These are phyloP conservation scores for Peniophora sp. DNA, from an alignment of 1,284 basidiomycete genomes.

Conservation along the genomic window DNA sequence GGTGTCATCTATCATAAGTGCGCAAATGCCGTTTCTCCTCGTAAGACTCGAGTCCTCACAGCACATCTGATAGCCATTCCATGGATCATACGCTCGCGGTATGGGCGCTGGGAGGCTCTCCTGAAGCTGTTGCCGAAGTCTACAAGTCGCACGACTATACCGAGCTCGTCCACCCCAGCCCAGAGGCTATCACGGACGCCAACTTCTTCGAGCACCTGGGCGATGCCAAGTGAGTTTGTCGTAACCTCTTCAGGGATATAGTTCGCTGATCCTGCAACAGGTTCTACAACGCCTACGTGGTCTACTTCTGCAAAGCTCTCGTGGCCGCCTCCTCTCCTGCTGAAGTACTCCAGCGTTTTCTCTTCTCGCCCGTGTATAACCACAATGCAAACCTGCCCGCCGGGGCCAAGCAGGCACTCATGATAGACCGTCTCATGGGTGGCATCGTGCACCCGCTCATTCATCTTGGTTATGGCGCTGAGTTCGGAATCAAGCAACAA, in stretches of 20 bases:
- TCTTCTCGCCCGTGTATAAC: slow-evolving; percentile 23
- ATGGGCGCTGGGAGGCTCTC: neutral
- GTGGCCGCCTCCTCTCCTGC: neutral
- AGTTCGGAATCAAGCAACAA: slow-evolving; percentile 17
- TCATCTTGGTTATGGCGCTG: slow-evolving; percentile 16
- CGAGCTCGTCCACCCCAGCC: neutral
- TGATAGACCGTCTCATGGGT: slow-evolving; percentile 16
- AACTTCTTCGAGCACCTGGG: neutral
- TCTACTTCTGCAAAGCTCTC: neutral
- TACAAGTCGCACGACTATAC: neutral
- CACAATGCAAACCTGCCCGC: neutral
- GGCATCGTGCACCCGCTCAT: slow-evolving; percentile 18
- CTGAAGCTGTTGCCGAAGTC: neutral
- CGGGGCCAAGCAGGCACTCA: slow-evolving; percentile 10
- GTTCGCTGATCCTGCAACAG: neutral
- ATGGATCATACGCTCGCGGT: neutral
- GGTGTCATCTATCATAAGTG: slow-evolving; percentile 52
- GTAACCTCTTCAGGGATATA: neutral
- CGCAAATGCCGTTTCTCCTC: slow-evolving; percentile 3
- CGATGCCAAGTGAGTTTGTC: neutral
- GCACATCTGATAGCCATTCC: slow-evolving; percentile 1
- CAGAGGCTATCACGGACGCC: neutral
- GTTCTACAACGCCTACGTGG: slow-evolving; percentile 6
- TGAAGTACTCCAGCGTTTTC: slow-evolving; percentile 21
- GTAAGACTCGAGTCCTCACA: neutral